These are phyloP conservation scores for Hypoxylon fragiforme DNA, from an alignment of 495 filamentous ascomycete genomes.

Conservation along the genomic window DNA sequence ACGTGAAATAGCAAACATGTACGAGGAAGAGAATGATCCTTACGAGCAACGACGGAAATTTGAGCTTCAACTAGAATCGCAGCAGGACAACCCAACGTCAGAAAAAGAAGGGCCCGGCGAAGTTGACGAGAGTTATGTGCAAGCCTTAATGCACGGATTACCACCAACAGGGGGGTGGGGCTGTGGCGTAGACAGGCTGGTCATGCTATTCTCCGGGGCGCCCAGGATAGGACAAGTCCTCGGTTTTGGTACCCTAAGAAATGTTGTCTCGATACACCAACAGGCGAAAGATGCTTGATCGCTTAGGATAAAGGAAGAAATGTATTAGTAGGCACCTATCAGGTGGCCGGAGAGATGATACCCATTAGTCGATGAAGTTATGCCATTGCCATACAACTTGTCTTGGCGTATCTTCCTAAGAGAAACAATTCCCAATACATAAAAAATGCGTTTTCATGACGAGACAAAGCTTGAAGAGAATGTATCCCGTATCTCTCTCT, in stretches of 20 bases:
- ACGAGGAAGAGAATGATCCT: constrained; percentile 97
- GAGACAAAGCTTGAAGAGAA: too few relatives aligned
- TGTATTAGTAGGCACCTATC: too few relatives aligned
- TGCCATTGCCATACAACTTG: background rate
- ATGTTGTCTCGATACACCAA: constrained; percentile 54
- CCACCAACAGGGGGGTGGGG: constrained; percentile 97
- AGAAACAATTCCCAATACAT: too few relatives aligned
- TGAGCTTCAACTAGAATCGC: constrained; percentile 49
- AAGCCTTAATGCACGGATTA: constrained; percentile 82
- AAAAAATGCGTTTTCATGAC: too few relatives aligned
- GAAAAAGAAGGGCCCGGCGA: constrained; percentile 28
- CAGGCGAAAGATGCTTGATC: constrained; percentile 17
- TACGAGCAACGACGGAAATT: constrained; percentile 87
- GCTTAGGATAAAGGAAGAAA: background rate
- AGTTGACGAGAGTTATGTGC: constrained; percentile 83
- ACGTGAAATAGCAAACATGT: constrained; percentile 86
- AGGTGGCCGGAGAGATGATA: constrained; percentile 16
- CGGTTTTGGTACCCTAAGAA: constrained; percentile 82
- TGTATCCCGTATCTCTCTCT: too few relatives aligned
- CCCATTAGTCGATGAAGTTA: background rate
- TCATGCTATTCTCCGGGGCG: constrained; percentile 82
- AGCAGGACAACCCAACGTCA: constrained; percentile 27
- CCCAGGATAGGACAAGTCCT: constrained; percentile 80
- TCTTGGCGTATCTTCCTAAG: too few relatives aligned
- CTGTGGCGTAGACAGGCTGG: constrained; percentile 84